Percentiles rank a stretch among this genome's conserved stretches.
These are phyloP conservation scores for Apostasia shenzhenica DNA, from an alignment of 106 monocot genomes.

Conservation along the genomic window DNA sequence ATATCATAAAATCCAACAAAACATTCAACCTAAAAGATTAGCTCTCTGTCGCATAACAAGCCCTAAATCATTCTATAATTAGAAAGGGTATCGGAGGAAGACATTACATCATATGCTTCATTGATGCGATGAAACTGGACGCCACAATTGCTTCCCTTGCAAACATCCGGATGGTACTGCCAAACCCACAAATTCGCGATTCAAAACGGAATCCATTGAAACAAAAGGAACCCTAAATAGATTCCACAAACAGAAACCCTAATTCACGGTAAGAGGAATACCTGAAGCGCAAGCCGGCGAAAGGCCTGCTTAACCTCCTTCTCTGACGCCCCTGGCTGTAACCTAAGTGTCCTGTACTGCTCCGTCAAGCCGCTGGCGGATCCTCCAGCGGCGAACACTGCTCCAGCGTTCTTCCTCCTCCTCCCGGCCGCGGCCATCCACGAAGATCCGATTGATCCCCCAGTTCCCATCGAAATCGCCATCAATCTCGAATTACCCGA, in stretches of 20 bases:
- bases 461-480: constrained; percentile 17
- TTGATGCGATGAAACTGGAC: constrained; percentile 76
- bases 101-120: constrained; percentile 83
- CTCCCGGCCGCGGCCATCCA: background rate
- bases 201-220: background rate
- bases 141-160: constrained; percentile 70
- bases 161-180: constrained; percentile 96
- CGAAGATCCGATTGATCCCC: constrained; percentile 2
- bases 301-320: constrained; percentile 82
- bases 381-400: constrained; percentile 3
- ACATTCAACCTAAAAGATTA: too few relatives aligned
- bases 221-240: constrained; percentile 3
- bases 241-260: background rate
- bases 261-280: constrained; percentile 1
- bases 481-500: background rate
- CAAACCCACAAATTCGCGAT: constrained; percentile 5
- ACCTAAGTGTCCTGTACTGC: constrained; percentile 50
- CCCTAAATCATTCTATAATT: too few relatives aligned
- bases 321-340: constrained; percentile 76
- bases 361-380: constrained; percentile 27
- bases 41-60: too few relatives aligned
- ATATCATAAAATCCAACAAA: too few relatives aligned
- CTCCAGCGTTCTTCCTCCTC: background rate
- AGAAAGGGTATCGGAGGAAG: background rate
- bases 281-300: constrained; percentile 78